These are phyloP conservation scores for Microbotryum silenes-acaulis DNA, from an alignment of 1,284 basidiomycete genomes.

Conservation along the genomic window DNA sequence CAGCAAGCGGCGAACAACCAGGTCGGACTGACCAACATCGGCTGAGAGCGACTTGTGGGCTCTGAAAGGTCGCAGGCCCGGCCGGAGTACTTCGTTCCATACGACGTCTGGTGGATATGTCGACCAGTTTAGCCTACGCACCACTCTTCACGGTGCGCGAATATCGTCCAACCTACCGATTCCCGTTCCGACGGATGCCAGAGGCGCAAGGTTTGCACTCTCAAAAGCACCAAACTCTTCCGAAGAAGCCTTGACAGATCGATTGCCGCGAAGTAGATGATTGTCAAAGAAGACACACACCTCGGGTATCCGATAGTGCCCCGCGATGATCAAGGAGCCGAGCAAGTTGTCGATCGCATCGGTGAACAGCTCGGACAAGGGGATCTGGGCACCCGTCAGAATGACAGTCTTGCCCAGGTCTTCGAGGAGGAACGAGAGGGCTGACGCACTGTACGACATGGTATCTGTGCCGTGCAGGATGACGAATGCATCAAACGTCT, in stretches of 20 bases:
- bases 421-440: slow-evolving; percentile 79
- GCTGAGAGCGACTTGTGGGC: slow-evolving; percentile 74
- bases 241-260: slow-evolving; percentile 67
- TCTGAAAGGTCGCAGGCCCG: slow-evolving; percentile 64
- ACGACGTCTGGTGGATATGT: slow-evolving; percentile 50
- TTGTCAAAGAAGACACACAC: slow-evolving; percentile 73
- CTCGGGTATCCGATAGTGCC: slow-evolving; percentile 79
- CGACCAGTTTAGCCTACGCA: no score
- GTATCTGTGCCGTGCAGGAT: slow-evolving; percentile 85
- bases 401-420: slow-evolving; percentile 67
- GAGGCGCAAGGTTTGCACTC: slow-evolving; percentile 73
- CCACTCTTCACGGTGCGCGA: no score
- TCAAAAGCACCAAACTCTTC: slow-evolving; percentile 78
- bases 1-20: not conserved
- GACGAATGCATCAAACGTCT: slow-evolving; percentile 76
- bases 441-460: slow-evolving; percentile 71
- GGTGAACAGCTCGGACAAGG: slow-evolving; percentile 46
- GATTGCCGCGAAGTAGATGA: slow-evolving; percentile 74
- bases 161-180: slow-evolving; percentile 46
- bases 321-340: slow-evolving; percentile 77
- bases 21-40: slow-evolving; percentile 55
- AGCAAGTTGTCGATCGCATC: slow-evolving; percentile 84
- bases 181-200: slow-evolving; percentile 86
- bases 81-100: slow-evolving; percentile 73
- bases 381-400: slow-evolving; percentile 85